Evolutionary conservation across 2,329 filamentous ascomycete species (phyloP).

Genomic region (Golovinomyces cichoracearum): DNA sequence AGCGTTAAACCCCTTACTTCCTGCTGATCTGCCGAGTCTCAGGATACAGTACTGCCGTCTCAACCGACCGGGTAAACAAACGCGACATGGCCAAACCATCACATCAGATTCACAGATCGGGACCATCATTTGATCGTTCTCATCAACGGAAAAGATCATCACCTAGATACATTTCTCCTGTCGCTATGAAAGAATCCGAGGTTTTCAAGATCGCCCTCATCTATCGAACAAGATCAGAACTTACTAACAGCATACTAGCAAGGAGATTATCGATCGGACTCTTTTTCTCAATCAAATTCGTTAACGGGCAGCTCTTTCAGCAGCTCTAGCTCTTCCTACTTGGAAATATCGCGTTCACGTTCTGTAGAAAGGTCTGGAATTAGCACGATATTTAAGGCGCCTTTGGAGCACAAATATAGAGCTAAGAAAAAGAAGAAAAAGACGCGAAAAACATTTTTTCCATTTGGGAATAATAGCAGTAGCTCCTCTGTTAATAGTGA

Average conservation of each 20-base stretch:
- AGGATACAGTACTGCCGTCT: too few species aligned
- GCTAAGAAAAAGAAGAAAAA: slow-evolving; percentile 22
- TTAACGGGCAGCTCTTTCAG: slow-evolving; percentile 5
- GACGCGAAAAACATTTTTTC: slow-evolving; percentile 24
- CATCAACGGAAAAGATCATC: background rate
- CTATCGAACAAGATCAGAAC: background rate
- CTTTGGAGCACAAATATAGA: slow-evolving; percentile 21
- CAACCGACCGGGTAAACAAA: background rate
- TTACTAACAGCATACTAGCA: too few species aligned
- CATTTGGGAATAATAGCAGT: slow-evolving; percentile 31
- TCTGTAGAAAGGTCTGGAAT: slow-evolving; percentile 26
- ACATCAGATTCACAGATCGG: background rate
- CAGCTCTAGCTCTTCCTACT: slow-evolving; percentile 13
- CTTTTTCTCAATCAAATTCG: background rate
- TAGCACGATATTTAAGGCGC: slow-evolving; percentile 34
- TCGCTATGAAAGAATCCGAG: background rate
- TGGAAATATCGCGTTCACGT: slow-evolving; percentile 37
- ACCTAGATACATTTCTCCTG: background rate
- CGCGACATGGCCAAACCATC: background rate
- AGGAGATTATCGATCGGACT: background rate
- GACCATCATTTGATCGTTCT: background rate
- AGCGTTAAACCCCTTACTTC: too few species aligned
- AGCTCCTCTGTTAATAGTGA: slow-evolving; percentile 43
- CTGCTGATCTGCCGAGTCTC: too few species aligned
- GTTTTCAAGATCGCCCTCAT: background rate